Conservation (phyloP, 1,284 basidiomycete genomes). For the Trichosporon coremiiforme region DNA sequence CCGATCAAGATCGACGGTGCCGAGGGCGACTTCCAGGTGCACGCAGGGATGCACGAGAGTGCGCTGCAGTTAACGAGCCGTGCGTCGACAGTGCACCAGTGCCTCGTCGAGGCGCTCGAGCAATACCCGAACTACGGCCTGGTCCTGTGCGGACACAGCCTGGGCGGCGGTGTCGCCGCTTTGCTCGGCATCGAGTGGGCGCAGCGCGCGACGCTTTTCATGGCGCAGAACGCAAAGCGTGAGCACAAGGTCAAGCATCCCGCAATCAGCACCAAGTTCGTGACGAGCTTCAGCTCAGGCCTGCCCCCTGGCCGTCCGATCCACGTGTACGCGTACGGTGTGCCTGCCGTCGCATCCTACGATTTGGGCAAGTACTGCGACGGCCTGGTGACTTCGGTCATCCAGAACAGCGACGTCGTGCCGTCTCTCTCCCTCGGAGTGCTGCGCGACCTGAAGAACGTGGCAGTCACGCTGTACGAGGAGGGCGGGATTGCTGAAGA, state of each 20-base stretch:
- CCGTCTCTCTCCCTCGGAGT: constrained; percentile 57
- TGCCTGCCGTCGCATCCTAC: constrained; percentile 57
- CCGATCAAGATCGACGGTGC: constrained; percentile 56
- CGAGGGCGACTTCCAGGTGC: constrained; percentile 56
- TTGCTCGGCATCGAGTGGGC: constrained; percentile 53
- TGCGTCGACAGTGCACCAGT: constrained; percentile 58
- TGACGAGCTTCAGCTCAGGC: constrained; percentile 56
- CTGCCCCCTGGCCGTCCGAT: constrained; percentile 60
- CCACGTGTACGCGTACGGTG: constrained; percentile 58
- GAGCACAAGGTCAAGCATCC: constrained; percentile 45
- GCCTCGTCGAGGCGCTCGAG: constrained; percentile 55
- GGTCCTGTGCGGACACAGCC: constrained; percentile 59
- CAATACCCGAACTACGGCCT: constrained; percentile 59
- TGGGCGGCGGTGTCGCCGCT: constrained; percentile 60
- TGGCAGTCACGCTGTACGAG: constrained; percentile 57
- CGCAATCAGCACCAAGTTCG: constrained; percentile 57
- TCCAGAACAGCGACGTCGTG: constrained; percentile 55
- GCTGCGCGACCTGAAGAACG: constrained; percentile 59
- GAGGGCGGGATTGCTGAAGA: constrained; percentile 58
- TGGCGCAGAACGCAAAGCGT: constrained; percentile 36
- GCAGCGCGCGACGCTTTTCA: constrained; percentile 46
- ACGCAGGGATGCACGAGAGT: constrained; percentile 60
- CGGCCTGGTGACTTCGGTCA: constrained; percentile 58
- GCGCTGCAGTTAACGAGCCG: constrained; percentile 55
- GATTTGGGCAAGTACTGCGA: constrained; percentile 57